phyloP scores from a whole-genome alignment of 2,329 filamentous ascomycete species.

The Colletotrichum sublineola region DNA sequence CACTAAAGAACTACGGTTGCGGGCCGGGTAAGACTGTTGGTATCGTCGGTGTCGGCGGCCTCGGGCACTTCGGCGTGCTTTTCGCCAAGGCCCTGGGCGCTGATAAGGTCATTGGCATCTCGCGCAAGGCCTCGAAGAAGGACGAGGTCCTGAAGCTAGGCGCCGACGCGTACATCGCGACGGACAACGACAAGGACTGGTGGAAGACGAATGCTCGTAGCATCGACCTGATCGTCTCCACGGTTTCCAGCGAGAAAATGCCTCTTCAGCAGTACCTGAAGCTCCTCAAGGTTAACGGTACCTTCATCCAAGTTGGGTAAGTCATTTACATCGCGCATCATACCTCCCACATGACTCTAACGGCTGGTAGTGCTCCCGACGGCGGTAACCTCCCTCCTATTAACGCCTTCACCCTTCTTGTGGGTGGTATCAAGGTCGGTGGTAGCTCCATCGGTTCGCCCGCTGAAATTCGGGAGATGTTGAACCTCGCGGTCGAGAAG shows the following conservation, averaged over 20 bases:
- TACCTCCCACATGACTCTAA: not conserved
- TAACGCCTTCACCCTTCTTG: slow-evolving; percentile 67
- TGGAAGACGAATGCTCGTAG: slow-evolving; percentile 61
- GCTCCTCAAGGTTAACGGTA: slow-evolving; percentile 53
- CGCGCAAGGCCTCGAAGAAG: slow-evolving; percentile 65
- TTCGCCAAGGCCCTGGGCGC: slow-evolving; percentile 77
- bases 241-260: slow-evolving; percentile 58
- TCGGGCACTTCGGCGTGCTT: slow-evolving; percentile 77
- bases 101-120: slow-evolving; percentile 72
- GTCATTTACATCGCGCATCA: not conserved
- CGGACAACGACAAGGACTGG: slow-evolving; percentile 67
- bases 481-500: slow-evolving; percentile 66
- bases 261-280: slow-evolving; percentile 72
- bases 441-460: slow-evolving; percentile 58
- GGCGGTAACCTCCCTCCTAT: slow-evolving; percentile 54
- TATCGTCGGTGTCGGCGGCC: slow-evolving; percentile 75
- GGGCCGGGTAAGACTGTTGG: slow-evolving; percentile 77
- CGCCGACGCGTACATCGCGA: slow-evolving; percentile 63
- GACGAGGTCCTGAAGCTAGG: slow-evolving; percentile 69
- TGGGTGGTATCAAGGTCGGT: slow-evolving; percentile 62
- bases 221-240: slow-evolving; percentile 71
- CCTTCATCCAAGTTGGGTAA: slow-evolving; percentile 46
- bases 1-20: slow-evolving; percentile 71
- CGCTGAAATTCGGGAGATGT: slow-evolving; percentile 67
- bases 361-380: slow-evolving; percentile 62